phyloP scores from a whole-genome alignment of 2,329 filamentous ascomycete genomes.

The Decorospora gaudefroyi region DNA sequence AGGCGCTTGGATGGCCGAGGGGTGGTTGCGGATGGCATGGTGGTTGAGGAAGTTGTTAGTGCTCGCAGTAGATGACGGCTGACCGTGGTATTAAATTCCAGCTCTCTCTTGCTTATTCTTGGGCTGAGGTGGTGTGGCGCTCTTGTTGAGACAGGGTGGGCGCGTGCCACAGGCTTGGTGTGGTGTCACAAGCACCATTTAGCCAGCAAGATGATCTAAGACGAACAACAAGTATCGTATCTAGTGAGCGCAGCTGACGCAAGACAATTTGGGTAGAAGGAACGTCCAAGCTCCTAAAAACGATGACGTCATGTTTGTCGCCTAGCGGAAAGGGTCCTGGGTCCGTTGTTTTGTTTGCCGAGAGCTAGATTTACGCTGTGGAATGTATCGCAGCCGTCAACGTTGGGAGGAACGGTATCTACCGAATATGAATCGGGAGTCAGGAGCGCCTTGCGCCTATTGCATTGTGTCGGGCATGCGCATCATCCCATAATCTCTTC shows the following conservation, averaged over 20 bases:
- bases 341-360: not conserved
- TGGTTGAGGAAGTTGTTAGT: not conserved
- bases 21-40: slow-evolving; percentile 16
- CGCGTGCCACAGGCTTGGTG: slow-evolving; percentile 14
- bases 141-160: slow-evolving; percentile 15
- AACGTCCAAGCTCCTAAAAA: too few species aligned
- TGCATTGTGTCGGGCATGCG: not conserved
- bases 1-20: slow-evolving; percentile 32
- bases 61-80: too few species aligned
- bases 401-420: too few species aligned
- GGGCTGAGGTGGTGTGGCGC: slow-evolving; percentile 17
- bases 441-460: too few species aligned
- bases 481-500: slow-evolving; percentile 39
- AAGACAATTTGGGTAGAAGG: too few species aligned
- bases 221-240: too few species aligned
- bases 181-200: slow-evolving; percentile 13
- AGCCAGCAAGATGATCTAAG: not conserved
- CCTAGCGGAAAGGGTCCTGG: too few species aligned
- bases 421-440: too few species aligned
- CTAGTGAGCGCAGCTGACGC: too few species aligned
- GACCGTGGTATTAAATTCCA: not conserved
- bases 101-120: not conserved
- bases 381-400: too few species aligned
- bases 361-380: not conserved
- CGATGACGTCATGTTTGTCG: not conserved